Evolutionary conservation across 1,284 basidiomycete species (phyloP).

Genomic region (Heterobasidion annosum): DNA sequence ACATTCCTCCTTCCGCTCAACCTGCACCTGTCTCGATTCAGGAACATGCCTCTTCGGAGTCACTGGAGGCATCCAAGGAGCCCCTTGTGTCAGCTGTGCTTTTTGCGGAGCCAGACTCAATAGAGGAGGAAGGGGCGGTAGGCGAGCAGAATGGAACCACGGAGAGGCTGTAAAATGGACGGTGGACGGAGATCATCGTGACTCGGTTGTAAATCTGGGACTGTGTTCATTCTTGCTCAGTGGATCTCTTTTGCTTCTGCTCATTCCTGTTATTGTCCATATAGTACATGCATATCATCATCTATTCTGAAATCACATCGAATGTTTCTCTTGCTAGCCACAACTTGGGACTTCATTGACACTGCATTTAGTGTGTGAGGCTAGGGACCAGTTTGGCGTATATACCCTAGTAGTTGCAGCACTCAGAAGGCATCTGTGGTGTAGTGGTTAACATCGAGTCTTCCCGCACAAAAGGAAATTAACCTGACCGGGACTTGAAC

Average conservation of each 20-base stretch:
- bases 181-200: too few species aligned
- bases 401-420: too few species aligned
- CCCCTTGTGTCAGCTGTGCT: not conserved
- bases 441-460: not conserved
- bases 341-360: too few species aligned
- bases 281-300: not conserved
- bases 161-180: not conserved
- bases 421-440: not conserved
- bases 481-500: too few species aligned
- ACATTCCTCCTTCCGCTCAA: not conserved
- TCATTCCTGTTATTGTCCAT: not conserved
- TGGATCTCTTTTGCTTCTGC: not conserved
- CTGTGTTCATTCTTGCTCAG: not conserved
- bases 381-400: not conserved
- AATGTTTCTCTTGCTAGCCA: not conserved
- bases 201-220: not conserved
- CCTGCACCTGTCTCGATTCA: not conserved
- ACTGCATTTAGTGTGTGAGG: too few species aligned
- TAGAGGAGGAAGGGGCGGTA: not conserved
- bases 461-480: too few species aligned
- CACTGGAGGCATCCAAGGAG: not conserved
- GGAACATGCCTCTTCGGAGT: too few species aligned
- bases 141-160: not conserved
- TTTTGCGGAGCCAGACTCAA: not conserved
- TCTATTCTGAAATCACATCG: not conserved